Evolutionary conservation across 2,329 filamentous ascomycete species (phyloP).

Genomic region (Venturia pyrina): DNA sequence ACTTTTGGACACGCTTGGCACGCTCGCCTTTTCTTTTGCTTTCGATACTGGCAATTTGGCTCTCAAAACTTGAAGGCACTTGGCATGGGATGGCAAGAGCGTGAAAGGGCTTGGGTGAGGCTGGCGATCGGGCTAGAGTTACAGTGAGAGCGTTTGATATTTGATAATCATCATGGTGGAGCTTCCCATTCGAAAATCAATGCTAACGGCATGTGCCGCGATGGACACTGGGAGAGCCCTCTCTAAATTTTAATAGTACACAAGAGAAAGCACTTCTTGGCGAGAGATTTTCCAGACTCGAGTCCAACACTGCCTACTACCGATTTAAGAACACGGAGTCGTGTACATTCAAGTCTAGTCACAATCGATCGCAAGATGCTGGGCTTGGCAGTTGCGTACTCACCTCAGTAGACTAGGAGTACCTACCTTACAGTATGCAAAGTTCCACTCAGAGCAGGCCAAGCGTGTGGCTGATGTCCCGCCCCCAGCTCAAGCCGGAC

Average conservation of each 20-base stretch:
- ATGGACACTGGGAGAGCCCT: background rate
- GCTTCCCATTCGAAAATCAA: background rate
- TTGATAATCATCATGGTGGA: no score
- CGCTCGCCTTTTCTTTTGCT: background rate
- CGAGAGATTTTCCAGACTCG: background rate
- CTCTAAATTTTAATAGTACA: no score
- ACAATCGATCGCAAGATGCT: background rate
- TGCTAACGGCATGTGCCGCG: background rate
- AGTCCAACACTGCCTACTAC: background rate
- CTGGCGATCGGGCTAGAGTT: no score
- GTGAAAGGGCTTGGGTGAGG: background rate
- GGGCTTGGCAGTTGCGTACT: background rate
- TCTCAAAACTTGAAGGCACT: background rate
- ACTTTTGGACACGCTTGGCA: background rate
- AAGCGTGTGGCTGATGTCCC: no score
- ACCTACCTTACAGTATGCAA: no score
- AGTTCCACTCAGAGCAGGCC: no score
- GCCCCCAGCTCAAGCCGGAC: background rate
- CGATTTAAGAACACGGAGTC: background rate
- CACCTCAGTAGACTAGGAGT: no score
- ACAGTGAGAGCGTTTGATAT: no score
- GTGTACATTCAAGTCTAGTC: no score
- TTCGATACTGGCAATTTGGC: background rate
- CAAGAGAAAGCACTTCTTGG: background rate
- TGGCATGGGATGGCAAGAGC: background rate